A percentile compares a stretch with the other conserved stretches of the same genome.
phyloP scores from a whole-genome alignment of 768 basidiomycete species.

The Kwoniella sp. region DNA sequence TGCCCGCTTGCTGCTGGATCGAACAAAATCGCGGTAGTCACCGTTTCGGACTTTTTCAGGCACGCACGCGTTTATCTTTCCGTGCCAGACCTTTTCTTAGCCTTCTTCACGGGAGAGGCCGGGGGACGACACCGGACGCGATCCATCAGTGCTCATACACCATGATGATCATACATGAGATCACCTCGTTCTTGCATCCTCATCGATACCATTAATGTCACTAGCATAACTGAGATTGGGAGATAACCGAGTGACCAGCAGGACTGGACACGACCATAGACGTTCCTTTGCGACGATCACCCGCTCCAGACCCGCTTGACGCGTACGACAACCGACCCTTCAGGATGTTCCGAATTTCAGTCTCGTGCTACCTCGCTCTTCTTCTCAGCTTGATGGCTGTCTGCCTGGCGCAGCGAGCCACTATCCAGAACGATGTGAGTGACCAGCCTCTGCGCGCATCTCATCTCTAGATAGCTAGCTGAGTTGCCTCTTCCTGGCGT shows the following conservation, averaged over 20 bases:
- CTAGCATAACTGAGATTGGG: no score
- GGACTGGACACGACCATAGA: no score
- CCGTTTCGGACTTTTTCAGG: not conserved
- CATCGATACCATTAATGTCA: no score
- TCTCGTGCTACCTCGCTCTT: not conserved
- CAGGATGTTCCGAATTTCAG: not conserved
- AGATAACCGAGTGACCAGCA: no score
- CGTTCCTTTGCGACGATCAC: no score
- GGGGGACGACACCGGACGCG: no score
- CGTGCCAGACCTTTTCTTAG: not conserved
- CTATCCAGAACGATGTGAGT: not conserved
- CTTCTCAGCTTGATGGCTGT: not conserved
- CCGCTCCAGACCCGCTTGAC: not conserved
- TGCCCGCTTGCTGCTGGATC: not conserved
- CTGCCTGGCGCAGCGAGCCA: not conserved
- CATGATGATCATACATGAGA: no score
- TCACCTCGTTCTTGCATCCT: no score
- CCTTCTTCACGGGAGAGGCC: no score
- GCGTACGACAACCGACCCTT: not conserved
- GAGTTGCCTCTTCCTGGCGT: not conserved
- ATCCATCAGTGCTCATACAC: no score
- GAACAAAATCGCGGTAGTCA: not conserved
- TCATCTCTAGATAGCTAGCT: no score
- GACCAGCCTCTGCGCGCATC: no score
- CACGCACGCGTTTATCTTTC: conserved; percentile 3